These are phyloP conservation scores for Gymnopilus junonius DNA, from an alignment of 768 basidiomycete genomes.

Conservation along the genomic window DNA sequence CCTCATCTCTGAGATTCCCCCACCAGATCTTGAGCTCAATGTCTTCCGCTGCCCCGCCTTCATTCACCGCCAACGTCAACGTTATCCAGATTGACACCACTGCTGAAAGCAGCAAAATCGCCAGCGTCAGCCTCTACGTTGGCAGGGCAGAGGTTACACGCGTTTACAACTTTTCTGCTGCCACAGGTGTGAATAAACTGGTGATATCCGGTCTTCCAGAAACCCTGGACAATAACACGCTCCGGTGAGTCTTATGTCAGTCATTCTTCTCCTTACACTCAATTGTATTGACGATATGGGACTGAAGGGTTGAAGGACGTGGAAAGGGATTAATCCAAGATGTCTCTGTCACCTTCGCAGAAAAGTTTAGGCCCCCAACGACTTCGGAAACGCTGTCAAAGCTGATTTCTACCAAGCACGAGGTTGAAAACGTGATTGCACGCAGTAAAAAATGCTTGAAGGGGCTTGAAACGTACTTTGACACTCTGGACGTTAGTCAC, in stretches of 20 bases:
- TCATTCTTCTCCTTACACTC: neutral
- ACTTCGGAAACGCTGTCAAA: constrained; percentile 31
- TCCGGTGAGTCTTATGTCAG: constrained; percentile 33
- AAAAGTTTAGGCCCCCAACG: constrained; percentile 15
- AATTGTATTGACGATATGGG: neutral
- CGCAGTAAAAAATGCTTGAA: constrained; percentile 30
- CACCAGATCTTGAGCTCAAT: neutral
- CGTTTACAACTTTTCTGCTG: constrained; percentile 34
- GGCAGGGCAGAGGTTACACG: constrained; percentile 43
- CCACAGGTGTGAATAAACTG: constrained; percentile 44
- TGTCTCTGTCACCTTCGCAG: constrained; percentile 34
- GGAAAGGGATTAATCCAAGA: constrained; percentile 51
- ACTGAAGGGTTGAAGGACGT: constrained; percentile 44
- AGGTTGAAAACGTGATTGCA: constrained; percentile 28
- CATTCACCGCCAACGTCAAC: neutral
- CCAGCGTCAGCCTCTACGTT: constrained; percentile 38
- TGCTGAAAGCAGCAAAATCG: constrained; percentile 35
- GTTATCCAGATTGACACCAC: constrained; percentile 8
- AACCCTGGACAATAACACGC: constrained; percentile 38
- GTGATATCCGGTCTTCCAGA: constrained; percentile 40
- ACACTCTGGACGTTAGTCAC: constrained; percentile 33
- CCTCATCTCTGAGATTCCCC: neutral
- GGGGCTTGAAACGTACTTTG: constrained; percentile 37
- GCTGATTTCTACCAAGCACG: constrained; percentile 29
- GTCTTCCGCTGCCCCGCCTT: neutral